Evolutionary conservation across 176 grass and related monocot genomes (phyloP), one percentile per base, ranked within the genome.

Genomic region (Otatea glauca): DNA sequence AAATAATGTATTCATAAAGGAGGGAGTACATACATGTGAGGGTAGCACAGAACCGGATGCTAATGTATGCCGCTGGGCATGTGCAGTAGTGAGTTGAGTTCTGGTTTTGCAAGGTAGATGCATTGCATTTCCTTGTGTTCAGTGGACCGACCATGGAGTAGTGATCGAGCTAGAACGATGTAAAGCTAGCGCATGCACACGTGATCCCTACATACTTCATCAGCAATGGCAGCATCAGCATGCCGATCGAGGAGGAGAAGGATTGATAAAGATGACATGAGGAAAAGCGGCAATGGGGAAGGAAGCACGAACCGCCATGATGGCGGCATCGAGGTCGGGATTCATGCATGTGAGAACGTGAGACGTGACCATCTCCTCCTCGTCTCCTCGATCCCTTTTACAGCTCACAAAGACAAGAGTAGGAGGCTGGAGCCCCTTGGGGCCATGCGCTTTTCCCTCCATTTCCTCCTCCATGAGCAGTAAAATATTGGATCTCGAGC

Each of bases 361-460:
- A 75, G 50, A 53, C 50, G 60, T 84, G 83, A 85, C 83, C 84
- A 79, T 69, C 84, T 66, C 15, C 64, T 72, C 47, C 13, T 84
- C 81, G 18, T 5, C 17, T 27, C 45, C 75, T 27, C 29, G 29
- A 29, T 29, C 38, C 53, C 67, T 61, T 83, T 90, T 78, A 83
- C 88, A 90, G 83, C 79, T 83, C 78, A 86, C 65, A 86, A 86
- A 90, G 87, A 80, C 41, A 17, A 38, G 17, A 74, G 53, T 53
- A 35, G 81, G 75, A 73, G 70, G 76, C 68, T 16, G 68, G 72
- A 58, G 65, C 11, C 5, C 45, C 60, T 42, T 47, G 55, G 39
- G 48, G 63, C 49, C 64, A 69, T 81, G 37, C 32, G 41, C 27
- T 32, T 62, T 44, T 45, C 44, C 44, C 42, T 43, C 41, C 41